Evolutionary conservation across 306 rosid species (phyloP), one percentile per base, ranked within the genome.

Genomic region (Dryas drummondii): DNA sequence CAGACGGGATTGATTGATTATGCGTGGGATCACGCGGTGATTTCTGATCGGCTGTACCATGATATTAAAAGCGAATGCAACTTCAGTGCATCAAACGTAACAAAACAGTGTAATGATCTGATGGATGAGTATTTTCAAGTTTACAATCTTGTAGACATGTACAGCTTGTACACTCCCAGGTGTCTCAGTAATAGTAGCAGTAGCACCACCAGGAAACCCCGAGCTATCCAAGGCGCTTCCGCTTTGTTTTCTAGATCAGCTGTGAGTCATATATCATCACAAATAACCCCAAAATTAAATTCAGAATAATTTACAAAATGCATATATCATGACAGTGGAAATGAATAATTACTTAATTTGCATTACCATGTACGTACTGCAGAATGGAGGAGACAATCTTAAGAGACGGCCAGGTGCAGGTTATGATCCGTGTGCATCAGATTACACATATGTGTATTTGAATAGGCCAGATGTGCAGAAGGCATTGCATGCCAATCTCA

Each of bases 401-500:
- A 32, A 41, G 75, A 81, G 72, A 71, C 37, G 37, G 37, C 80
- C 80, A 27, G 37, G 37, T 32, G 60, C 72, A n/a, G 89, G 89
- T n/a, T 86, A 80, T 42, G 87, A 86, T 62, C 87, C 89, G 6
- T 86, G 89, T 68, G 47, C 80, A 47, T 51, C 87, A 61, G 73
- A 78, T 54, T 83, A 86, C 54, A 62, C 87, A 0, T 61, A 16
- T 8, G 9, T 6, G 45, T 86, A 86, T 74, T 53, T 83, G 12
- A 86, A 86, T 9, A 72, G 85, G 71, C 81, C 82, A 6, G 82
- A 81, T n/a, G 90, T 86, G 41, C 90, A 86, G 16, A 62, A 75
- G 51, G 90, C 87, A 17, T 49, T 86, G 76, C 90, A 86, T 72
- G 90, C 90, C 74, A 86, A 86, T 61, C 70, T 81, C 74, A 86